phyloP scores from a whole-genome alignment of 306 rosid genomes.

The Cucurbita pepo region DNA sequence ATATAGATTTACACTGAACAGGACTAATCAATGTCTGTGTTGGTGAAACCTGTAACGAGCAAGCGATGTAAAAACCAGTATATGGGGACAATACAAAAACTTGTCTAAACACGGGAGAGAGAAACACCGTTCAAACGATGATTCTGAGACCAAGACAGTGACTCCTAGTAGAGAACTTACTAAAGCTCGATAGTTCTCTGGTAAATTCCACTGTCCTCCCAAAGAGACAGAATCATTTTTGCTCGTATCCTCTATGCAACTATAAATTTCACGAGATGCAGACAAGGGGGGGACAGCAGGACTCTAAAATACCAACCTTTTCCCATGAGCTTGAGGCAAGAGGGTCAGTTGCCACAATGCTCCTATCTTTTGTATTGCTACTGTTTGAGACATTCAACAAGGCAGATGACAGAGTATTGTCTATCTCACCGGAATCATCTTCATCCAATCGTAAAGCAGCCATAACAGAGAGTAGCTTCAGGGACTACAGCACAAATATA shows the following conservation, averaged over 20 bases:
- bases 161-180: neutral
- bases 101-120: neutral
- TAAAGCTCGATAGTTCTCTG: neutral
- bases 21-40: constrained; percentile 76
- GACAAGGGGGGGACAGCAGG: constrained; percentile 10
- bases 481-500: constrained; percentile 38
- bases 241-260: neutral
- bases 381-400: constrained; percentile 39
- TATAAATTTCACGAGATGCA: neutral
- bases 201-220: neutral
- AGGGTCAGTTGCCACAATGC: constrained; percentile 43
- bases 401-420: constrained; percentile 43
- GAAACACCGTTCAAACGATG: neutral
- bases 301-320: constrained; percentile 28
- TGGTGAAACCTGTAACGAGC: constrained; percentile 44
- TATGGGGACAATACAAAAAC: neutral
- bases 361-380: constrained; percentile 35
- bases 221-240: neutral
- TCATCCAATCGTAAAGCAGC: constrained; percentile 80
- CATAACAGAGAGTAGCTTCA: constrained; percentile 83
- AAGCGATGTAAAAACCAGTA: neutral
- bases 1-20: constrained; percentile 88
- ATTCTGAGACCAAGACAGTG: neutral
- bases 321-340: constrained; percentile 94
- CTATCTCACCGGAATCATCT: constrained; percentile 39